phyloP scores from a whole-genome alignment of 2,329 filamentous ascomycete genomes.

The Neonectria faginata region DNA sequence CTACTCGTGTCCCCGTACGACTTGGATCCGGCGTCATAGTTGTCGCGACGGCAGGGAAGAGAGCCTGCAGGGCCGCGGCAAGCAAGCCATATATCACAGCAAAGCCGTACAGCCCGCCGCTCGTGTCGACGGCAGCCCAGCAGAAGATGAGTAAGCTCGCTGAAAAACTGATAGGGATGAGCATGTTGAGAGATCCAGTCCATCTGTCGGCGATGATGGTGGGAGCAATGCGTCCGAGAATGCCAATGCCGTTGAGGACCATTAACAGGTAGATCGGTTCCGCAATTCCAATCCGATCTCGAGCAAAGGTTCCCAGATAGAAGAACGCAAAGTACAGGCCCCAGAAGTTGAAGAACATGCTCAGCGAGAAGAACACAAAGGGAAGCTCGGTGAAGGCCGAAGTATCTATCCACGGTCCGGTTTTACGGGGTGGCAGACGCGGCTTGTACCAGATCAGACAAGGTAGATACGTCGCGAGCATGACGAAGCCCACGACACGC shows the following conservation, averaged over 20 bases:
- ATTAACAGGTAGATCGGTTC: conserved; percentile 49
- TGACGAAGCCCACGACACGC: conserved; percentile 60
- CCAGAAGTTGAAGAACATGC: conserved; percentile 52
- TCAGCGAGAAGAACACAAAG: conserved; percentile 50
- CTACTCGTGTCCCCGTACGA: conserved; percentile 50
- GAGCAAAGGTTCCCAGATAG: conserved; percentile 62
- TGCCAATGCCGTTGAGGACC: conserved; percentile 65
- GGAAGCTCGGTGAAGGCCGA: conserved; percentile 56
- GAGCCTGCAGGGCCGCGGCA: conserved; percentile 61
- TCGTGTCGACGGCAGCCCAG: conserved; percentile 44
- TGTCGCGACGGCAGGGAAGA: conserved; percentile 63
- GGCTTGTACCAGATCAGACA: conserved; percentile 55
- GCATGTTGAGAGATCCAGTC: conserved; percentile 63
- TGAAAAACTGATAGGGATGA: conserved; percentile 54
- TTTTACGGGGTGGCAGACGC: conserved; percentile 54
- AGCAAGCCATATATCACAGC: conserved; percentile 62
- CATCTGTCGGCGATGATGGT: conserved; percentile 60
- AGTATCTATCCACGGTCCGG: conserved; percentile 57
- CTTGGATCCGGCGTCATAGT: conserved; percentile 52
- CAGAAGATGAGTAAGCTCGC: conserved; percentile 44
- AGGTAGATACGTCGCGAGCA: conserved; percentile 54
- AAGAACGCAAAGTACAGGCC: conserved; percentile 58
- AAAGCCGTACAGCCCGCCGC: conserved; percentile 44
- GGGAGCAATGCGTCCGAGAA: conserved; percentile 62
- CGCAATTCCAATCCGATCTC: conserved; percentile 44